Base-by-base conservation (phyloP, 2,329 filamentous ascomycete species). In the Emydomyces testavorans region DNA sequence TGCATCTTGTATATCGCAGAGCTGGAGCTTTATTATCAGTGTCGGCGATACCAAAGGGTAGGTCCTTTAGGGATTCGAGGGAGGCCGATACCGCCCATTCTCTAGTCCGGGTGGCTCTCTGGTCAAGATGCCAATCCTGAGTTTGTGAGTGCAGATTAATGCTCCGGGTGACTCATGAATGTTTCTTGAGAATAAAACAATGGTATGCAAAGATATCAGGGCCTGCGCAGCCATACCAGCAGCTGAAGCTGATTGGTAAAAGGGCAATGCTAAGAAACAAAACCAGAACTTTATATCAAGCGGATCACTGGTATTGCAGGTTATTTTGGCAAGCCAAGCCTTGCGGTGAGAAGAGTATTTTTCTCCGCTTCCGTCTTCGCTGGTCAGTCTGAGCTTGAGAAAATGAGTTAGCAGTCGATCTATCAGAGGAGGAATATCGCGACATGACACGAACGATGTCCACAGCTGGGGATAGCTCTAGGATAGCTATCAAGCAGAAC, bases 361-460 rank as follows among this genome's bases (percentile, higher is more conserved):
- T 23, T 11, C 24, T 34, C 31, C 31, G 31, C 13, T 18, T 10
- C 29, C 18, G 28, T 6, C 40, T 3, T 26, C 29, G 20, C 28
- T 16, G 15, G 29, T 20, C 35, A 24, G 29, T 44, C 41, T 35
- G 15, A 35, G 31, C 35, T 32, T 23, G 16, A 16, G 13, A 11
- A 15, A 28, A 28, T 23, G 21, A 15, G 37, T 24, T 37, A 18
- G 23, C 24, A 20, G 29, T 13, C 18, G 40, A 43, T 32, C 26
- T 34, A 34, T 43, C 28, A 34, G 28, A 32, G 41, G 10, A 35
- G 10, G n/a, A 44, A 44, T 44, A 44, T 35, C 41, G 41, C 18
- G 8, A 44, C 29, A 29, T 44, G 31, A 35, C 29, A 44, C 41
- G 21, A 35, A 35, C 41, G 31, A 26, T 29, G 29, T 29, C 15